phyloP scores from a whole-genome alignment of 768 basidiomycete species.

The Multifurca ochricompacta region DNA sequence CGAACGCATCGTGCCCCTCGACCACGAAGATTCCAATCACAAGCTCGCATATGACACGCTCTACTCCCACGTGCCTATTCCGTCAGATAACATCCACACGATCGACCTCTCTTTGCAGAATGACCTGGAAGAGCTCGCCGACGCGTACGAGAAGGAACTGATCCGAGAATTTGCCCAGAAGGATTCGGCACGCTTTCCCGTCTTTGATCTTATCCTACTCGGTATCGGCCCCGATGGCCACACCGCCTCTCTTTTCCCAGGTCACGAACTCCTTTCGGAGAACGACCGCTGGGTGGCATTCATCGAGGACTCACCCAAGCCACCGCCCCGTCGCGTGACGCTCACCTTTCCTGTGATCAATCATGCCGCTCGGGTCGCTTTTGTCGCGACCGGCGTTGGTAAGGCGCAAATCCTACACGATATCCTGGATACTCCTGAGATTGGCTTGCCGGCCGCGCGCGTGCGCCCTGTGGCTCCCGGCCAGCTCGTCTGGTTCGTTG shows the following conservation, averaged over 20 bases:
- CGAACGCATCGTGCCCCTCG: slow-evolving; percentile 90
- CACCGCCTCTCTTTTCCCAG: slow-evolving; percentile 95
- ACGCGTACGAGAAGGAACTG: slow-evolving; percentile 76
- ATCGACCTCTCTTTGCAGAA: slow-evolving; percentile 62
- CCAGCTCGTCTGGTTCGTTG: slow-evolving; percentile 91
- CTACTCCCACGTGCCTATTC: slow-evolving; percentile 79
- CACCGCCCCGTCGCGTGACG: slow-evolving; percentile 83
- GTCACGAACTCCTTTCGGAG: slow-evolving; percentile 78
- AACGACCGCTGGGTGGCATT: slow-evolving; percentile 92
- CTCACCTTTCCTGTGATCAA: slow-evolving; percentile 89
- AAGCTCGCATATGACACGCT: slow-evolving; percentile 60
- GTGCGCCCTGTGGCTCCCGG: slow-evolving; percentile 76
- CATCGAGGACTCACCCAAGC: slow-evolving; percentile 91
- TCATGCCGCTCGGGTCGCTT: slow-evolving; percentile 80
- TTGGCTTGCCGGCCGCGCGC: slow-evolving; percentile 71
- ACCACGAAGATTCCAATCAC: slow-evolving; percentile 93
- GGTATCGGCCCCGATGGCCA: slow-evolving; percentile 99
- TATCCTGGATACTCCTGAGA: slow-evolving; percentile 76
- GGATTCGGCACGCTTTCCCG: slow-evolving; percentile 91
- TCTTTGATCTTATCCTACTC: slow-evolving; percentile 95
- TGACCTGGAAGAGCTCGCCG: slow-evolving; percentile 73
- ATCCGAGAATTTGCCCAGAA: slow-evolving; percentile 87
- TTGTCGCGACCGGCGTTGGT: slow-evolving; percentile 76
- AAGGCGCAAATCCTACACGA: slow-evolving; percentile 69
- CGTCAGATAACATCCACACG: slow-evolving; percentile 66